Conservation (phyloP, 768 basidiomycete species). For the Trametes maxima region DNA sequence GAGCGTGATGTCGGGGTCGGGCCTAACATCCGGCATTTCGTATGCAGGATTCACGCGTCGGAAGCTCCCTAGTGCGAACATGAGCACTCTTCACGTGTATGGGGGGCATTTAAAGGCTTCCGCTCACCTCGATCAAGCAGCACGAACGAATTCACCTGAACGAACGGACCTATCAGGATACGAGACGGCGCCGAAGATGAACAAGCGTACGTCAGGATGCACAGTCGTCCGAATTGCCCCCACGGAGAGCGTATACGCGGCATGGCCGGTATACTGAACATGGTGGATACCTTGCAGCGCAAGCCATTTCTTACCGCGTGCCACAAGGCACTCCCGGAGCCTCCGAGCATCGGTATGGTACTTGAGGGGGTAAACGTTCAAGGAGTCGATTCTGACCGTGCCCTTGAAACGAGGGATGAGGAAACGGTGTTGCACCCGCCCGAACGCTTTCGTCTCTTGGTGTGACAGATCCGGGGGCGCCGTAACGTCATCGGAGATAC, state of each 20-base stretch:
- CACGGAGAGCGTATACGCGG: slow-evolving; percentile 15
- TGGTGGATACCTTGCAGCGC: slow-evolving; percentile 55
- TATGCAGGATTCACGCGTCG: not conserved
- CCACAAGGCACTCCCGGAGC: slow-evolving; percentile 42
- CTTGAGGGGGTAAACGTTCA: slow-evolving; percentile 55
- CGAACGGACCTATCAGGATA: slow-evolving; percentile 23
- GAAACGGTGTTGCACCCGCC: slow-evolving; percentile 39
- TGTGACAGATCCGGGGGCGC: not conserved
- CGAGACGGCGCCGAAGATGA: not conserved
- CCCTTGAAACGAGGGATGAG: slow-evolving; percentile 48
- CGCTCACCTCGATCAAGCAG: slow-evolving; percentile 3
- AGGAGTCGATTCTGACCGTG: slow-evolving; percentile 47
- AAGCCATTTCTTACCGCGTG: slow-evolving; percentile 58
- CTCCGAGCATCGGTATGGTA: slow-evolving; percentile 47
- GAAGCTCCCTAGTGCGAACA: not conserved
- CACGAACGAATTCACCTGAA: not conserved
- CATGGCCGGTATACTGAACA: slow-evolving; percentile 54
- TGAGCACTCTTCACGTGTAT: not conserved
- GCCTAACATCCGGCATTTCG: not conserved
- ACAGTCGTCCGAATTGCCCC: slow-evolving; percentile 37
- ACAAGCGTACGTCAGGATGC: slow-evolving; percentile 48
- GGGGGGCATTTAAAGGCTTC: not conserved
- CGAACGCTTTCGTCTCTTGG: slow-evolving; percentile 36
- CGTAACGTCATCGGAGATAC: slow-evolving; percentile 17
- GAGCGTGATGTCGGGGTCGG: not conserved